Evolutionary conservation across 257 asterid species (phyloP).

Genomic region (Solanum paucissectum): DNA sequence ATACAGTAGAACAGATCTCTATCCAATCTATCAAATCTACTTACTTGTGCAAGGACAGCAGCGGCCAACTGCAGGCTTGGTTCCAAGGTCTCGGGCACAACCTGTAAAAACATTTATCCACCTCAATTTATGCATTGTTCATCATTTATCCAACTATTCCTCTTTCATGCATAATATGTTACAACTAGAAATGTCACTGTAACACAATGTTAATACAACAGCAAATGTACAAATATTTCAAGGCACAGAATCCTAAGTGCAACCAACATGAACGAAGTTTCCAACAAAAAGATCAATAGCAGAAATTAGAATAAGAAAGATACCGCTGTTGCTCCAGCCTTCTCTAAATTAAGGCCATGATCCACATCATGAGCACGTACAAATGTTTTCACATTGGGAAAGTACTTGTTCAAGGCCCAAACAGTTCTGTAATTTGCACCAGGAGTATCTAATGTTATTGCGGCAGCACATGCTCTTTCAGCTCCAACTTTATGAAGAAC

Average conservation of each 20-base stretch:
- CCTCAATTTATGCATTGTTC: background rate
- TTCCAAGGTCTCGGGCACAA: slow-evolving; percentile 99
- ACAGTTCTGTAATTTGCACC: slow-evolving; percentile 99
- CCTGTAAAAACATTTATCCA: slow-evolving; percentile 34
- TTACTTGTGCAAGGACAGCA: slow-evolving; percentile 95
- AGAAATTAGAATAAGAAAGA: slow-evolving; percentile 6
- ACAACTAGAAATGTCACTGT: background rate
- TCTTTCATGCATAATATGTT: background rate
- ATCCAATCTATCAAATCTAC: slow-evolving; percentile 12
- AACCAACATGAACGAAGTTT: background rate
- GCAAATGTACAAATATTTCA: background rate
- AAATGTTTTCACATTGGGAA: slow-evolving; percentile 89
- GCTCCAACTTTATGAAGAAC: slow-evolving; percentile 99
- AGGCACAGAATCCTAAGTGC: background rate
- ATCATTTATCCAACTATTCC: background rate
- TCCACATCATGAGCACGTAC: slow-evolving; percentile 99
- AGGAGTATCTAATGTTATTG: slow-evolving; percentile 90
- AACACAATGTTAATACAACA: background rate
- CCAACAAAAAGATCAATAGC: background rate
- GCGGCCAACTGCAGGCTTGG: slow-evolving; percentile 99
- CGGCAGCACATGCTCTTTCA: slow-evolving; percentile 98
- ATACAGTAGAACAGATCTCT: background rate
- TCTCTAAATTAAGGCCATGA: slow-evolving; percentile 93
- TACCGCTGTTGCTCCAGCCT: slow-evolving; percentile 99
- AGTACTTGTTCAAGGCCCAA: slow-evolving; percentile 98